Evolutionary conservation across 2,329 filamentous ascomycete species (phyloP), one percentile per base, ranked within the genome.

Genomic region (Colletotrichum sp.): DNA sequence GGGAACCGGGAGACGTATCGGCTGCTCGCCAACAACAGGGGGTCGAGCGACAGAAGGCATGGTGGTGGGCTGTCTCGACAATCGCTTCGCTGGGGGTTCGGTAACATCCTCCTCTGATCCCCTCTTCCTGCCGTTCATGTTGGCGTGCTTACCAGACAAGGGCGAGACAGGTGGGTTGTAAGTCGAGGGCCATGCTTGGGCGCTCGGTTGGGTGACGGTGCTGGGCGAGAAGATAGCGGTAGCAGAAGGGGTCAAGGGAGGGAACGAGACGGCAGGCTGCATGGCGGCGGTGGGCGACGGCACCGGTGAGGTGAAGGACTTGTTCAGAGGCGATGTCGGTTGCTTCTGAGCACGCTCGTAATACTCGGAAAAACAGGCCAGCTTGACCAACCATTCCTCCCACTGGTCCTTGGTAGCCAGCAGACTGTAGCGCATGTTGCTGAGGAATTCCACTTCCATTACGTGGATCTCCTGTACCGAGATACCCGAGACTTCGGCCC

Each of bases 371-470:
- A 98, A 98, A 79, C 93, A 94, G 68, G 94, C 91, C 71, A 99
- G 88, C 83, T 96, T 96, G 77, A 89, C 88, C 81, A 98, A 93
- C 97, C 97, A 99, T 70, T 93, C 90, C 65, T 92, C 90, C 97
- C 97, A 99, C 83, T 98, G 92, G 69, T 92, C 90, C 82, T 95
- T 93, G 5, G 96, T 98, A 5, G 95, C 95, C 82, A 96, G 93
- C 9, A 99, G 88, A 80, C 95, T 96, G 85, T 99, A 99, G 81
- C 96, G 93, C 93, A 99, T 98, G 85, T 99, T 99, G 88, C 96
- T 98, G 78, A 99, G 88, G 81, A 99, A 99, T 84, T 99, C 97
- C n/a, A 99, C 97, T 84, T 99, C 97, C 97, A 99, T 99, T 60
- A 98, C 94, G 83, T 99, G 97, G 68, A 99, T 98, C 85, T 99